phyloP scores from a whole-genome alignment of 2,329 filamentous ascomycete genomes.

The Chaetomiaceae sp. region DNA sequence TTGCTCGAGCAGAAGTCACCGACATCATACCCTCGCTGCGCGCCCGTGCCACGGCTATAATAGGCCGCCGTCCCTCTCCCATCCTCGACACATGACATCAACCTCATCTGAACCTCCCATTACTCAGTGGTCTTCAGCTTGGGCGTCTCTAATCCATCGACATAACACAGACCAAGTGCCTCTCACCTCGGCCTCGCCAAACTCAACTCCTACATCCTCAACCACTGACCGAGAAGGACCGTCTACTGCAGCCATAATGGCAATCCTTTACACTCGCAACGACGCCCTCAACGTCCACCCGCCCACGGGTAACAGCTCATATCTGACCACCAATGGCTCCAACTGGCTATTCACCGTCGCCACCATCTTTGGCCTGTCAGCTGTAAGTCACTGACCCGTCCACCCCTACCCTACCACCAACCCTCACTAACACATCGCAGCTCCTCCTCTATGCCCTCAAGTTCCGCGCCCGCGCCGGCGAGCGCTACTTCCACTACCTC shows the following conservation, averaged over 20 bases:
- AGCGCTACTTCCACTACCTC: conserved; percentile 55
- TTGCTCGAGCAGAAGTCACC: neutral
- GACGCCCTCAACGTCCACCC: conserved; percentile 47
- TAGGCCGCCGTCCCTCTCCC: neutral
- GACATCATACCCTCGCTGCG: conserved; percentile 1
- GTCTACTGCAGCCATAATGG: conserved; percentile 29
- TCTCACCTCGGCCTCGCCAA: no score
- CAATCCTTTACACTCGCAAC: conserved; percentile 36
- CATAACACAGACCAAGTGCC: no score
- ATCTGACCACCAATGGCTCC: conserved; percentile 43
- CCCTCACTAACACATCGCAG: conserved; percentile 24
- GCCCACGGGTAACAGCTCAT: conserved; percentile 35
- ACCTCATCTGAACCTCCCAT: neutral
- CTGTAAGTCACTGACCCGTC: conserved; percentile 37
- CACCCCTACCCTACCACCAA: neutral
- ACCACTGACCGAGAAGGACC: neutral
- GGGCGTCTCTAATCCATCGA: neutral
- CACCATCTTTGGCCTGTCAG: conserved; percentile 44
- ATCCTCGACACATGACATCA: neutral
- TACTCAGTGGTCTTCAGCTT: neutral
- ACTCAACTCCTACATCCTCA: neutral
- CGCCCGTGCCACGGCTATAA: conserved; percentile 7
- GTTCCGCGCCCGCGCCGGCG: conserved; percentile 41
- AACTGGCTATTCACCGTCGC: conserved; percentile 54
- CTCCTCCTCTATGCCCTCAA: conserved; percentile 39